Base-by-base conservation (phyloP, 306 rosid genomes). In the Vicia sativa region DNA sequence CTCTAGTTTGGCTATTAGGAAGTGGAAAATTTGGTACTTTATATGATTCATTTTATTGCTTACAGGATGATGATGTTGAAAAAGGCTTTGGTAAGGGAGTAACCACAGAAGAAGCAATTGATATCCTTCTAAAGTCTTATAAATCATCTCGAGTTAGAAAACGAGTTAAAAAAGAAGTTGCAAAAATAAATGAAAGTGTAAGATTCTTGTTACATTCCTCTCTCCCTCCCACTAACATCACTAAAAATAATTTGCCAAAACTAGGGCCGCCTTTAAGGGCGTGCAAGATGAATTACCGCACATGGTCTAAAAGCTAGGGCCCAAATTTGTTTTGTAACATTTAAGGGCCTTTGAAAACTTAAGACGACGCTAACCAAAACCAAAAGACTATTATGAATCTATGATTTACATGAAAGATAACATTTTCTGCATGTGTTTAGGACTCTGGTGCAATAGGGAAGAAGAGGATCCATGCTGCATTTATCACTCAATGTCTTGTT, bases 401-500 rank as follows among this genome's bases (percentile, higher is more conserved):
- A 37, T 63, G 43, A 14, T 14, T 15, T 11, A 39, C n/a, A n/a
- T 41, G 64, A 72, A 62, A 76, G 29, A 67, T 72, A 56, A 77
- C 69, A 49, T 57, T 53, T 46, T 2, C 23, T 73, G 59, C 44
- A 23, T 73, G 61, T 16, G 2, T 56, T 18, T 57, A 81, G 80
- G 65, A 72, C 43, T 73, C 59, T 29, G 81, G 82, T 46, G 80
- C 38, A 35, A 34, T 58, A 58, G 79, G 71, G 65, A 80, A 76
- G 68, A 79, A 71, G 61, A 78, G 73, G 69, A 44, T 15, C 35
- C 90, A 77, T 9, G 91, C 90, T 28, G 74, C 83, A 53, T 86
- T 90, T 70, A 28, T 60, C 6, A 86, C 83, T 37, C 95, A 90
- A 41, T 82, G 86, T 59, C 57, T 60, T 5, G 79, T 90, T 67